Percentiles rank a stretch among this genome's conserved stretches.
Evolutionary conservation across 768 basidiomycete genomes (phyloP).

Genomic region (Phlebiopsis flavidoalba): DNA sequence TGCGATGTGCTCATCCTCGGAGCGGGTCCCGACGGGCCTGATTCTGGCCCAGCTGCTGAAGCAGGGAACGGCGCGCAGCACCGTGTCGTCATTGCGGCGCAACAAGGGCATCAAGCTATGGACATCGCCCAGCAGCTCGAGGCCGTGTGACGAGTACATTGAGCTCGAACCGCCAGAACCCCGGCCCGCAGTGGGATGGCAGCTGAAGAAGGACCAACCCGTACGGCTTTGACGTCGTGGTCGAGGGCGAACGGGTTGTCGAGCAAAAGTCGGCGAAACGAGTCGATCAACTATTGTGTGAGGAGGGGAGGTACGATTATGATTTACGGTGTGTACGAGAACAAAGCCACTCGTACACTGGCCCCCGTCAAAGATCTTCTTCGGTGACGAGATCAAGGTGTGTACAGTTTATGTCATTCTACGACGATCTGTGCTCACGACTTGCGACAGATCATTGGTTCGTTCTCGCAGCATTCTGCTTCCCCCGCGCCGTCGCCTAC

Average conservation of each 20-base stretch:
- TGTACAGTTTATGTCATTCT: background rate
- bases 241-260: conserved; percentile 77
- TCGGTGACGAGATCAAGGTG: conserved; percentile 66
- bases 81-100: conserved; percentile 76
- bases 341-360: conserved; percentile 81
- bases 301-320: conserved; percentile 81
- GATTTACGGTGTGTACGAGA: conserved; percentile 90
- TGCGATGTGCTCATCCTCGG: conserved; percentile 83
- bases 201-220: conserved; percentile 78
- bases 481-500: conserved; percentile 88
- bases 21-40: conserved; percentile 89
- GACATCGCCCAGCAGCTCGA: conserved; percentile 76
- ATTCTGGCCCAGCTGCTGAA: conserved; percentile 86
- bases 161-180: conserved; percentile 75
- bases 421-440: background rate
- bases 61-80: conserved; percentile 80
- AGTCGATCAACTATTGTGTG: conserved; percentile 85
- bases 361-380: conserved; percentile 83
- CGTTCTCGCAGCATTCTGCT: conserved; percentile 89
- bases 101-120: conserved; percentile 92
- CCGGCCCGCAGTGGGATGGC: conserved; percentile 74
- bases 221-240: conserved; percentile 87
- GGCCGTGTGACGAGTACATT: conserved; percentile 79
- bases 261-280: conserved; percentile 83
- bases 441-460: conserved; percentile 77